Evolutionary conservation across 768 basidiomycete species (phyloP).

Genomic region (Phlegmacium glaucopus): DNA sequence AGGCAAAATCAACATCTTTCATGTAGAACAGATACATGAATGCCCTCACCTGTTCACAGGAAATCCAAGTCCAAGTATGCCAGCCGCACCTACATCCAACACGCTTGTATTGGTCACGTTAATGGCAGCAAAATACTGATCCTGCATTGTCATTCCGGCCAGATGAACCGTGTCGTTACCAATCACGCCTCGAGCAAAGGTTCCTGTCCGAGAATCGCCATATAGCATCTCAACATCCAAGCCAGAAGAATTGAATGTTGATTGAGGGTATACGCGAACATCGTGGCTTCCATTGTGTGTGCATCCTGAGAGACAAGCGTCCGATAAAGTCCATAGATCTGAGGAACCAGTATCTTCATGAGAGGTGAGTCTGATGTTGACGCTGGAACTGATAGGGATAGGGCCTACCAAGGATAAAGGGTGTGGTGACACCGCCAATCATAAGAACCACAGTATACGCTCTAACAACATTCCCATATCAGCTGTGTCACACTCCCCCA

Average conservation of each 20-base stretch:
- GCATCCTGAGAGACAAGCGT: conserved; percentile 47
- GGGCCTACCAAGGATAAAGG: conserved; percentile 58
- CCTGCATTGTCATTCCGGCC: conserved; percentile 44
- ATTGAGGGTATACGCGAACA: conserved; percentile 48
- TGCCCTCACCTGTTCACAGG: conserved; percentile 59
- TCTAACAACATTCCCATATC: conserved; percentile 28
- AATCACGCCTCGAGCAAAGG: conserved; percentile 61
- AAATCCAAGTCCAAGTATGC: conserved; percentile 76
- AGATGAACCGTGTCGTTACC: conserved; percentile 56
- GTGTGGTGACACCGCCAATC: conserved; percentile 47
- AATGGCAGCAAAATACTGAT: conserved; percentile 65
- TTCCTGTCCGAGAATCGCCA: conserved; percentile 71
- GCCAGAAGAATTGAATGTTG: conserved; percentile 43
- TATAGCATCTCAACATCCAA: conserved; percentile 52
- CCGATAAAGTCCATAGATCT: conserved; percentile 71
- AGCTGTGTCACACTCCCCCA: neutral
- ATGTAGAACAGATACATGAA: neutral
- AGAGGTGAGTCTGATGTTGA: neutral
- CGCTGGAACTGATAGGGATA: neutral
- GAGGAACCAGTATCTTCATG: conserved; percentile 70
- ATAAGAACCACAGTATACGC: conserved; percentile 61
- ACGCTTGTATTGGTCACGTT: conserved; percentile 67
- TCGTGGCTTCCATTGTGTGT: conserved; percentile 10
- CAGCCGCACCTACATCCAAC: conserved; percentile 50
- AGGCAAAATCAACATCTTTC: conserved; percentile 1